Evolutionary conservation across 2,329 filamentous ascomycete species (phyloP).

Genomic region (Diaporthe ampelina): DNA sequence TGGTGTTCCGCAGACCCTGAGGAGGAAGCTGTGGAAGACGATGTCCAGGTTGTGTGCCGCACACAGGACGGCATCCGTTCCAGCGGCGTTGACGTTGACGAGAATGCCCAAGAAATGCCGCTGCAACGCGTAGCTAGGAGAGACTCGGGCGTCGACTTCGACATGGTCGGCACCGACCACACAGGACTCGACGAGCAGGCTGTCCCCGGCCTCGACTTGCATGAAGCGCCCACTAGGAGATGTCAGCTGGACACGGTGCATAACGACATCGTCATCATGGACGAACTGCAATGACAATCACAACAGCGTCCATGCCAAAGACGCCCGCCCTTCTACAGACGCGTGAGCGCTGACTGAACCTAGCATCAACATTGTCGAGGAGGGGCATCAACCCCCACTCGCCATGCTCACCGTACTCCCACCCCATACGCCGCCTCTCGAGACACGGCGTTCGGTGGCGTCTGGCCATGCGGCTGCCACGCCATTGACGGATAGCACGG

Average conservation of each 20-base stretch:
- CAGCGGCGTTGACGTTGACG: background rate
- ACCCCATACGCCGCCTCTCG: no score
- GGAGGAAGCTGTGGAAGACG: background rate
- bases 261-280: background rate
- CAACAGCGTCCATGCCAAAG: background rate
- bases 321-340: background rate
- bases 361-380: background rate
- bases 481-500: background rate
- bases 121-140: background rate
- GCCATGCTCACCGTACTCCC: background rate
- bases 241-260: background rate
- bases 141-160: slow-evolving; percentile 22
- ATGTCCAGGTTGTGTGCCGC: background rate
- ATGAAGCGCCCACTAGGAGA: background rate
- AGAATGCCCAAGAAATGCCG: background rate
- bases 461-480: slow-evolving; percentile 6
- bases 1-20: slow-evolving; percentile 31
- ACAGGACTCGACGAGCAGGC: background rate
- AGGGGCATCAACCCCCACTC: background rate
- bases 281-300: background rate
- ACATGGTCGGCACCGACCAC: slow-evolving; percentile 2
- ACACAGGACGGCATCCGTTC: background rate
- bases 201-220: background rate
- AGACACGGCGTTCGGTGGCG: background rate
- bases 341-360: no score